Percentiles rank a stretch among this genome's conserved stretches.
Evolutionary conservation across 148 eudicot genomes (phyloP).

Genomic region (Camellia japonica): DNA sequence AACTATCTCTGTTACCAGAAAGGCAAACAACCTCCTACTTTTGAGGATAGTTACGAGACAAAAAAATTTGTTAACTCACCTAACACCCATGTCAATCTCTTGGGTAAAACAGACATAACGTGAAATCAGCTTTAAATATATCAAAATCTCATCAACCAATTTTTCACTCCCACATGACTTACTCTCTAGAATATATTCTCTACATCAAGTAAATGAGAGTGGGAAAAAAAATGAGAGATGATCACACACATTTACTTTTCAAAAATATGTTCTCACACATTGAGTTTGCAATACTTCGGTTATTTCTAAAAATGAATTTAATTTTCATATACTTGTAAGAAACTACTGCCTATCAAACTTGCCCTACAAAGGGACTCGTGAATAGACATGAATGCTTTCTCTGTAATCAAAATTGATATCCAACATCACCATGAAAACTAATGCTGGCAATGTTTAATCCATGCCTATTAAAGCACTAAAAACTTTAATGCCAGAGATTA

Average conservation of each 20-base stretch:
- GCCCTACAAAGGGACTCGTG: background rate
- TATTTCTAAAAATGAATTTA: background rate
- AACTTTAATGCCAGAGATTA: background rate
- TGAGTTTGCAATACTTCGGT: background rate
- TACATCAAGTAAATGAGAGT: too few relatives aligned
- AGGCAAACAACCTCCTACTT: background rate
- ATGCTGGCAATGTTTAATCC: background rate
- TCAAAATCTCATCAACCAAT: background rate
- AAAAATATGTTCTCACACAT: background rate
- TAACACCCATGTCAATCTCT: background rate
- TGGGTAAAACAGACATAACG: too few relatives aligned
- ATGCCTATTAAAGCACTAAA: background rate
- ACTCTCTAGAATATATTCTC: too few relatives aligned
- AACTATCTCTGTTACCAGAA: background rate
- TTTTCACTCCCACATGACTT: background rate
- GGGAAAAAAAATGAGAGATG: too few relatives aligned
- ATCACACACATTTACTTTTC: too few relatives aligned
- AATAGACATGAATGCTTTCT: background rate
- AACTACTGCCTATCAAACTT: conserved; percentile 2
- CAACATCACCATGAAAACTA: background rate
- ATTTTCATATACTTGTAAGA: background rate
- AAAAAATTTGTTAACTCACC: background rate
- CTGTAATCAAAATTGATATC: background rate
- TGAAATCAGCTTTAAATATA: background rate
- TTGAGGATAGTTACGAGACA: too few relatives aligned